Conservation (phyloP, 129 eudicot species). For the Flaveria robusta region DNA sequence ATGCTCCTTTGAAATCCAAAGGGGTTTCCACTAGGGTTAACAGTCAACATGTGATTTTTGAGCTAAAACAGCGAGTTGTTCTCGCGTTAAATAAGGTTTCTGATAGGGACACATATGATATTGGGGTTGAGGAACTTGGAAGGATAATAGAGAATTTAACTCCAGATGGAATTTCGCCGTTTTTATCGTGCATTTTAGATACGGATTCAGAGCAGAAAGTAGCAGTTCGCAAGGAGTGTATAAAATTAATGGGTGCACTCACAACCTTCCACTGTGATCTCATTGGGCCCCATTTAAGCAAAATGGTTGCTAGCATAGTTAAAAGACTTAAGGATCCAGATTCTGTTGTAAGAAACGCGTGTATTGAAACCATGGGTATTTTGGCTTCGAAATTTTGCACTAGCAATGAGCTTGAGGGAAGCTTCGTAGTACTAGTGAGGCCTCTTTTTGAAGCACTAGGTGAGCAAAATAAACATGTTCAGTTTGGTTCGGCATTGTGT, state of each 20-base stretch:
- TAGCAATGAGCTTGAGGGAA: slow-evolving; percentile 50
- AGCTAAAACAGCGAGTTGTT: slow-evolving; percentile 76
- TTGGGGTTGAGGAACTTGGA: slow-evolving; percentile 79
- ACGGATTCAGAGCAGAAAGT: slow-evolving; percentile 74
- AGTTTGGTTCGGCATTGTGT: slow-evolving; percentile 81
- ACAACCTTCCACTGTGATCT: slow-evolving; percentile 64
- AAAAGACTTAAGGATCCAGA: slow-evolving; percentile 86
- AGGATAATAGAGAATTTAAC: slow-evolving; percentile 56
- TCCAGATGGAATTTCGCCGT: slow-evolving; percentile 64
- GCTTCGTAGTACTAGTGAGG: slow-evolving; percentile 66
- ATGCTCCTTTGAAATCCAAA: slow-evolving; percentile 52
- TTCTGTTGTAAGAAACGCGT: slow-evolving; percentile 77
- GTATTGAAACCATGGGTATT: slow-evolving; percentile 73
- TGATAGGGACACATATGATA: slow-evolving; percentile 80
- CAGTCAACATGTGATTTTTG: slow-evolving; percentile 60
- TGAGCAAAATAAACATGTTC: slow-evolving; percentile 84
- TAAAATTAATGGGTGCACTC: slow-evolving; percentile 62
- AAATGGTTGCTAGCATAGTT: slow-evolving; percentile 69
- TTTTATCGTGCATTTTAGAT: slow-evolving; percentile 72
- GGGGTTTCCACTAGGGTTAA: slow-evolving; percentile 49
- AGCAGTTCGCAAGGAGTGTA: slow-evolving; percentile 81
- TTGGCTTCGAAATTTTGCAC: slow-evolving; percentile 64
- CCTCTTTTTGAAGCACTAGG: slow-evolving; percentile 88
- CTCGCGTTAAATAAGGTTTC: slow-evolving; percentile 75
- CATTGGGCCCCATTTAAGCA: slow-evolving; percentile 56